Conservation (phyloP, 805 yeast species). For the Nakazawaea sp. region DNA sequence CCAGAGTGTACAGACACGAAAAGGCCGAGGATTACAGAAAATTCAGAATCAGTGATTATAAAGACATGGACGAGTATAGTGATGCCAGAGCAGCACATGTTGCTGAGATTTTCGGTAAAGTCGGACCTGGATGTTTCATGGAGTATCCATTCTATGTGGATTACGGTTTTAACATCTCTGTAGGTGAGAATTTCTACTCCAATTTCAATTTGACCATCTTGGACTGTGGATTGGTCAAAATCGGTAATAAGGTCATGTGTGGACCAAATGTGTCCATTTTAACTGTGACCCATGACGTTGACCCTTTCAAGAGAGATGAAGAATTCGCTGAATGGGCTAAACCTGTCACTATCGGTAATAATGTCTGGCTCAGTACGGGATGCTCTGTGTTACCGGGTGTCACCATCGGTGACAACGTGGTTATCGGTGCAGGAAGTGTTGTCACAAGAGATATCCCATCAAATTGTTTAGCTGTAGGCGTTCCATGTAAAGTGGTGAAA, state of each 20-base stretch:
- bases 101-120: constrained; percentile 38
- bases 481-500: constrained; percentile 41
- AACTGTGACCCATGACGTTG: constrained; percentile 62
- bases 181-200: constrained; percentile 54
- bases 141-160: constrained; percentile 62
- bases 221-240: constrained; percentile 52
- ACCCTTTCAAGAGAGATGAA: constrained; percentile 32
- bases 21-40: constrained; percentile 26
- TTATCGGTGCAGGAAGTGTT: constrained; percentile 64
- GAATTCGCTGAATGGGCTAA: constrained; percentile 44
- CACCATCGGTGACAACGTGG: constrained; percentile 52
- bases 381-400: constrained; percentile 58
- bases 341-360: constrained; percentile 54
- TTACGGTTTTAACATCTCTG: constrained; percentile 53
- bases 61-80: constrained; percentile 21
- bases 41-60: constrained; percentile 28
- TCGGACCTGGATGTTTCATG: constrained; percentile 31
- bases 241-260: constrained; percentile 52
- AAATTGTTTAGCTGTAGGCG: constrained; percentile 53
- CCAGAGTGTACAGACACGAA: constrained; percentile 28
- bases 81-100: constrained; percentile 32
- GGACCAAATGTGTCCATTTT: constrained; percentile 59
- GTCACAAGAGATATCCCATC: constrained; percentile 53
- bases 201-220: constrained; percentile 52
- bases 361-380: constrained; percentile 63